phyloP scores from a whole-genome alignment of 805 yeast genomes.

The Starmerella sirachaensis region DNA sequence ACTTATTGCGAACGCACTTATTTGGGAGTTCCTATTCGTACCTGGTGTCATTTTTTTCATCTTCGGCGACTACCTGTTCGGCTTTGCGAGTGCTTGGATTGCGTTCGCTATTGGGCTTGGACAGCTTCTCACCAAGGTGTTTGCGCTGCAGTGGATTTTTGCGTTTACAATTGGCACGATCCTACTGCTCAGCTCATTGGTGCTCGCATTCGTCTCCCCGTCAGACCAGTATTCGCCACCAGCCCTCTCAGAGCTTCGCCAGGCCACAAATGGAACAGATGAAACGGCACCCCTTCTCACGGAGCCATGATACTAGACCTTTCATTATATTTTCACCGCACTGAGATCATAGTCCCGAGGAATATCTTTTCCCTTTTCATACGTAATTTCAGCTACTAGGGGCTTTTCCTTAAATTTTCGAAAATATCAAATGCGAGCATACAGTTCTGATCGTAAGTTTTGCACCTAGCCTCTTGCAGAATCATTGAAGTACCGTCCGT shows the following conservation, averaged over 20 bases:
- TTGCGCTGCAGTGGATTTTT: constrained; percentile 80
- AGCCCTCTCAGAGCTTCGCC: constrained; percentile 8
- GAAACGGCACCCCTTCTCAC: constrained; percentile 21
- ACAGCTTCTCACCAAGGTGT: constrained; percentile 52
- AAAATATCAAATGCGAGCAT: no score
- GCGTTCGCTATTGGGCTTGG: constrained; percentile 57
- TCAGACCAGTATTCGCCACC: constrained; percentile 8
- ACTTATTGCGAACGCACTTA: constrained; percentile 55
- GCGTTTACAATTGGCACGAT: constrained; percentile 55
- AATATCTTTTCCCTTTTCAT: not conserved
- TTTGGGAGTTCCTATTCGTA: constrained; percentile 65
- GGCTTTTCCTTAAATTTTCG: no score
- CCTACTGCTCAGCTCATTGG: constrained; percentile 40
- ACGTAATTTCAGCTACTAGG: no score
- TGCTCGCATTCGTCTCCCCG: constrained; percentile 28
- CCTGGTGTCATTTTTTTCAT: constrained; percentile 47
- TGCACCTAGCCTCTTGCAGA: no score
- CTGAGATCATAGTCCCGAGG: not conserved
- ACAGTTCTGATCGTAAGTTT: no score
- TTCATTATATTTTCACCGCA: not conserved
- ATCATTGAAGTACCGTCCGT: no score
- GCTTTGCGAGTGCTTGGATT: constrained; percentile 45
- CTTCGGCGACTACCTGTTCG: constrained; percentile 61
- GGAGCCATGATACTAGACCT: constrained; percentile 9
- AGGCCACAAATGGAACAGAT: not conserved